Evolutionary conservation across 805 yeast species (phyloP).

Genomic region (Candida insectalens): DNA sequence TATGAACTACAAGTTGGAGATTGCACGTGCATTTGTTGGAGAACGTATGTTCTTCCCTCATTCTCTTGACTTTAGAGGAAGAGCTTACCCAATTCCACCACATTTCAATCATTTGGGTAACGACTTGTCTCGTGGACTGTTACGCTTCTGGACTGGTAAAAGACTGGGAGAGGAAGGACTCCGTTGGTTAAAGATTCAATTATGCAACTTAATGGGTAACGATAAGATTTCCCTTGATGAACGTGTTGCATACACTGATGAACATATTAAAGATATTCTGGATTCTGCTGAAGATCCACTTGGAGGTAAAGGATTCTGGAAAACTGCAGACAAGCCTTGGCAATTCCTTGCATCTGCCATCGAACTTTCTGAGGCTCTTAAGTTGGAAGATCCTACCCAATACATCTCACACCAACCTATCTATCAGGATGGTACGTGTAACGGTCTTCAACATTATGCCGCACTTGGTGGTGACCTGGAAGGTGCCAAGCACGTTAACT

Average conservation of each 20-base stretch:
- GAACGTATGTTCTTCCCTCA: conserved; percentile 75
- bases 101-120: conserved; percentile 76
- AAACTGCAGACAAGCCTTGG: conserved; percentile 73
- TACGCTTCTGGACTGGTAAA: conserved; percentile 71
- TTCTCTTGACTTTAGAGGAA: conserved; percentile 72
- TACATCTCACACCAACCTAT: conserved; percentile 66
- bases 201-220: conserved; percentile 64
- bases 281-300: conserved; percentile 59
- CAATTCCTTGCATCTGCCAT: conserved; percentile 65
- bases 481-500: conserved; percentile 74
- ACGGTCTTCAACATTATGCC: conserved; percentile 80
- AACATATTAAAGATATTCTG: conserved; percentile 42
- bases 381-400: conserved; percentile 53
- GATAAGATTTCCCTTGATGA: conserved; percentile 64
- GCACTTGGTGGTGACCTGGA: conserved; percentile 79
- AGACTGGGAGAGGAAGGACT: conserved; percentile 56
- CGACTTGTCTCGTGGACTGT: conserved; percentile 64
- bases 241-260: conserved; percentile 50
- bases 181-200: conserved; percentile 67
- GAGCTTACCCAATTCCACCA: conserved; percentile 76
- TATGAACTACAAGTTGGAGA: conserved; percentile 84
- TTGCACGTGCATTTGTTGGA: conserved; percentile 86
- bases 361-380: conserved; percentile 54
- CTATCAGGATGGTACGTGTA: conserved; percentile 84
- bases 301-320: conserved; percentile 55